These are phyloP conservation scores for Dactylorhiza incarnata DNA, from an alignment of 106 monocot species.

Conservation along the genomic window DNA sequence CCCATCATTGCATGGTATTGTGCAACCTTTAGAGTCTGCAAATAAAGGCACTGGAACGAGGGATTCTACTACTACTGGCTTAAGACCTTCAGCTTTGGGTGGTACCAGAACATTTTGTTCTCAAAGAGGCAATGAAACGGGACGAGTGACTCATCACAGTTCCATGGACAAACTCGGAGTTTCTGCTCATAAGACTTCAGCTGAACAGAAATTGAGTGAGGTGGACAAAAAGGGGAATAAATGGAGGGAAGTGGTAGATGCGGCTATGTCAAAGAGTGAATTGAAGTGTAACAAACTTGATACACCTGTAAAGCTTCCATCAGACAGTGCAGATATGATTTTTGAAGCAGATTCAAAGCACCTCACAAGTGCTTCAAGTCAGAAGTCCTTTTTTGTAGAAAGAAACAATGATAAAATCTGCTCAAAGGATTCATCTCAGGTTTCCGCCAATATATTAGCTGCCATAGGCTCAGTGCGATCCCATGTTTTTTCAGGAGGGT, in stretches of 20 bases:
- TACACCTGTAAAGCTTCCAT: not conserved
- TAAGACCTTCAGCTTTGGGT: constrained; percentile 14
- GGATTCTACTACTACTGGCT: constrained; percentile 19
- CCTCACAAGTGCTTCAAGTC: not conserved
- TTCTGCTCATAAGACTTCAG: constrained; percentile 48
- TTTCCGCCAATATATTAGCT: not conserved
- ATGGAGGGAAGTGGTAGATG: constrained; percentile 19
- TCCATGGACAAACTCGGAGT: constrained; percentile 38
- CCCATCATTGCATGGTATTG: not conserved
- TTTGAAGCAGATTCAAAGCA: not conserved
- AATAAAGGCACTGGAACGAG: constrained; percentile 31
- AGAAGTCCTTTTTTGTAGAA: constrained; percentile 1
- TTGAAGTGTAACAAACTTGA: constrained; percentile 1
- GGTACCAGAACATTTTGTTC: constrained; percentile 23
- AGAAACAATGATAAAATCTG: not conserved
- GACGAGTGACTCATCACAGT: constrained; percentile 50
- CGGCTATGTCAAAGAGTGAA: constrained; percentile 1
- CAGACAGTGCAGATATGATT: not conserved
- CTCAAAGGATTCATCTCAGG: not conserved
- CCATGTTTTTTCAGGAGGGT: too few species aligned
- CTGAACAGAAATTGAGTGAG: constrained; percentile 43
- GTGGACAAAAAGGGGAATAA: constrained; percentile 23
- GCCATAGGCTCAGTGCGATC: not conserved
- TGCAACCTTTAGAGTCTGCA: constrained; percentile 5
- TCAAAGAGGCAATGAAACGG: constrained; percentile 66